Evolutionary conservation across 2,329 filamentous ascomycete genomes (phyloP), one percentile per base, ranked within the genome.

Genomic region (Xylaria sp.): DNA sequence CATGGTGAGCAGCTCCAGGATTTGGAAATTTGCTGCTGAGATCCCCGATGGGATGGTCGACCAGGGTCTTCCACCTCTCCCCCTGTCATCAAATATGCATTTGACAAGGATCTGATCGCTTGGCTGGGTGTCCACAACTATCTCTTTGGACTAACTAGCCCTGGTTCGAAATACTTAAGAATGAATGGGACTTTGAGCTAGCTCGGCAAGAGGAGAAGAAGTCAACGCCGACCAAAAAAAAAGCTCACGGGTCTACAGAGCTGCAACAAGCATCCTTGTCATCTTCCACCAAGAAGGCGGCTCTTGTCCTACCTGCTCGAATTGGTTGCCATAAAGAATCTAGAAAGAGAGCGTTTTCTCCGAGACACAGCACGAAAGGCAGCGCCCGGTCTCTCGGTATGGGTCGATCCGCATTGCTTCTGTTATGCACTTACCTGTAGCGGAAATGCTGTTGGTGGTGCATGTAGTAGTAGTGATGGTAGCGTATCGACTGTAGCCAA

Each of bases 21-120:
- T 69, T 72, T 70, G 70, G 70, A 72, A 70, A 63, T 66, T 57
- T 53, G 50, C 58, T 70, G 71, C 71, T 75, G 71, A 74, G 71
- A 69, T 75, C 65, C 72, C 67, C 69, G 71, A 71, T 72, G 65
- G 70, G 67, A 71, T 71, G 65, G 70, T 69, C 64, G 69, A 64
- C 71, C 70, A 71, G 75, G 73, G 69, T 69, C 58, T 68, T 70
- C 67, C 65, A 69, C 64, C 63, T 64, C 50, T 32, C 53, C 73
- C 72, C 70, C 72, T 72, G 68, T 69, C 67, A 67, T 72, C 66
- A 68, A 72, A 67, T 72, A 72, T 75, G 72, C 72, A 75, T 71
- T 51, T 69, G 64, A 72, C 73, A 75, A 64, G 74, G 73, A 67
- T 67, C 67, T 71, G 60, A 65, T 69, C 63, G 68, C 68, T 69